phyloP scores from a whole-genome alignment of 2,329 filamentous ascomycete species.

The Pseudogymnoascus sp. region DNA sequence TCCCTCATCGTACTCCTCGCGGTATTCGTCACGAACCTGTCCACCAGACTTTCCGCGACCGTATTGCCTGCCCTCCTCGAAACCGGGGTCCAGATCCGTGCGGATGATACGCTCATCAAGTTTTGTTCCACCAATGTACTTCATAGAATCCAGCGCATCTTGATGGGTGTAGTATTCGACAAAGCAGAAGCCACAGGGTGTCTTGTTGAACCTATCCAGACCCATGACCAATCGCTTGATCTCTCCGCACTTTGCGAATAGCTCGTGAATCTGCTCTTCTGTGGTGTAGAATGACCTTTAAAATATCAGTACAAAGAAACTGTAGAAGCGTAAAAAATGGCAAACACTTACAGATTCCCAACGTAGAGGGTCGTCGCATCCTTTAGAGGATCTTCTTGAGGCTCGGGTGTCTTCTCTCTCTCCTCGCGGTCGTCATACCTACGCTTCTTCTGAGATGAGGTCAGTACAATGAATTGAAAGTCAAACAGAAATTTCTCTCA shows the following conservation, averaged over 20 bases:
- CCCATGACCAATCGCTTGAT: conserved; percentile 98
- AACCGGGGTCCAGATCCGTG: conserved; percentile 91
- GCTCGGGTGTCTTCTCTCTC: conserved; percentile 37
- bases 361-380: conserved; percentile 94
- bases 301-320: conserved; percentile 15
- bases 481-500: conserved; percentile 16
- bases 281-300: conserved; percentile 90
- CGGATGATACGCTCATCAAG: conserved; percentile 94
- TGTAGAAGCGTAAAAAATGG: conserved; percentile 28
- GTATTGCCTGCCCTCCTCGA: conserved; percentile 92
- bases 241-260: conserved; percentile 93
- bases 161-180: conserved; percentile 98
- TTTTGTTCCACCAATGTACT: conserved; percentile 97
- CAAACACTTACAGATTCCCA: conserved; percentile 65
- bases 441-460: conserved; percentile 45
- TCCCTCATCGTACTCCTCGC: conserved; percentile 93
- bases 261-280: conserved; percentile 96
- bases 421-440: conserved; percentile 47
- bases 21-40: conserved; percentile 95
- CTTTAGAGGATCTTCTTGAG: conserved; percentile 67
- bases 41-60: conserved; percentile 92
- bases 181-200: conserved; percentile 97
- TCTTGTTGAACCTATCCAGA: conserved; percentile 93
- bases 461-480: conserved; percentile 17
- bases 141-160: conserved; percentile 95